Evolutionary conservation across 208 protist species (phyloP).

Genomic region (Acanthamoeba royreba): DNA sequence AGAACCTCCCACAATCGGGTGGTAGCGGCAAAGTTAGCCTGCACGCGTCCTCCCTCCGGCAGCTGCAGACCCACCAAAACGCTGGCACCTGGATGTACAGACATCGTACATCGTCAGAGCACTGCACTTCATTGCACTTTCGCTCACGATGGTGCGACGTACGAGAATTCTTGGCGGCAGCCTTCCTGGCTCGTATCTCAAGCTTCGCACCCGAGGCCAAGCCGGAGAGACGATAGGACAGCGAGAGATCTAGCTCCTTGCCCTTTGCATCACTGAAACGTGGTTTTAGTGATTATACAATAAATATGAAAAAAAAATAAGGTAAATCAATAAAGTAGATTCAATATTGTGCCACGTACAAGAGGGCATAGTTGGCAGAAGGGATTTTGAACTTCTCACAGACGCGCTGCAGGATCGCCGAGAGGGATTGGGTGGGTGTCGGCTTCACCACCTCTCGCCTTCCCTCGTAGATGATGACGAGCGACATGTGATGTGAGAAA

Average conservation of each 20-base stretch:
- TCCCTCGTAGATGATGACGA: not conserved
- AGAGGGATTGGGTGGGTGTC: not conserved
- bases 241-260: not conserved
- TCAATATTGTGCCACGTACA: not conserved
- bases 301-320: not conserved
- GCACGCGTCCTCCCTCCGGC: not conserved
- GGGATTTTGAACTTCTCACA: slow-evolving; percentile 20
- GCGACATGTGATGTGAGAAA: too few relatives aligned
- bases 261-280: not conserved
- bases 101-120: not conserved
- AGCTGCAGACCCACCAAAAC: slow-evolving; percentile 32
- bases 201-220: not conserved
- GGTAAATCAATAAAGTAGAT: not conserved
- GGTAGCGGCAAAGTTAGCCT: not conserved
- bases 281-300: not conserved
- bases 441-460: not conserved
- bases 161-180: not conserved
- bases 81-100: not conserved
- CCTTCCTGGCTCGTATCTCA: not conserved
- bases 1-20: not conserved
- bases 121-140: not conserved
- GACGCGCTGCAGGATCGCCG: not conserved
- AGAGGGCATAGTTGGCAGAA: not conserved
- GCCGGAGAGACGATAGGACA: not conserved
- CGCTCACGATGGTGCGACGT: not conserved